phyloP scores from a whole-genome alignment of 768 basidiomycete species.

The Rhodocollybia butyracea region DNA sequence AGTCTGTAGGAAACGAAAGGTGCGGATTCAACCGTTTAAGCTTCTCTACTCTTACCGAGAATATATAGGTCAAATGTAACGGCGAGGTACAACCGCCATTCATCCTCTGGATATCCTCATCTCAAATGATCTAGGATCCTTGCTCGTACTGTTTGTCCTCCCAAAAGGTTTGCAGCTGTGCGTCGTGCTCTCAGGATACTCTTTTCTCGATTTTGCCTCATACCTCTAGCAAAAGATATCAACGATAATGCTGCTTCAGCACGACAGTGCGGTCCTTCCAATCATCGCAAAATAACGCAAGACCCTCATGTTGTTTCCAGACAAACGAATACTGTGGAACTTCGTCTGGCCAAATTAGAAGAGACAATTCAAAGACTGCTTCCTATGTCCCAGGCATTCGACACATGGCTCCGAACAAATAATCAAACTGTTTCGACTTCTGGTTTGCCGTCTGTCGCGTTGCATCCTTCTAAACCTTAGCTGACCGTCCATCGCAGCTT shows the following conservation, averaged over 20 bases:
- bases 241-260: constrained; percentile 17
- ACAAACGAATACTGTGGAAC: constrained; percentile 14
- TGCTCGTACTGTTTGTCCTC: constrained; percentile 17
- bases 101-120: too few species aligned
- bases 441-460: not conserved
- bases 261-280: constrained; percentile 13
- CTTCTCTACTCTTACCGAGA: not conserved
- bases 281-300: not conserved
- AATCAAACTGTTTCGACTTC: not conserved
- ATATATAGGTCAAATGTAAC: constrained; percentile 16
- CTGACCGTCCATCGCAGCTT: not conserved
- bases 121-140: constrained; percentile 10
- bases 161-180: constrained; percentile 17
- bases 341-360: constrained; percentile 14
- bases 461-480: not conserved
- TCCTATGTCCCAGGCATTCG: constrained; percentile 17
- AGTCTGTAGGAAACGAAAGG: constrained; percentile 13
- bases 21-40: not conserved
- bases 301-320: not conserved
- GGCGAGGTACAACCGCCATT: constrained; percentile 9
- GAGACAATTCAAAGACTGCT: constrained; percentile 12
- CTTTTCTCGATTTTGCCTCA: not conserved
- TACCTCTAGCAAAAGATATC: constrained; percentile 14
- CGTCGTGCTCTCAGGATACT: not conserved
- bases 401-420: constrained; percentile 11